Base-by-base conservation (phyloP, 352 stramenopile genomes). In the Aphanomyces cochlioides region DNA sequence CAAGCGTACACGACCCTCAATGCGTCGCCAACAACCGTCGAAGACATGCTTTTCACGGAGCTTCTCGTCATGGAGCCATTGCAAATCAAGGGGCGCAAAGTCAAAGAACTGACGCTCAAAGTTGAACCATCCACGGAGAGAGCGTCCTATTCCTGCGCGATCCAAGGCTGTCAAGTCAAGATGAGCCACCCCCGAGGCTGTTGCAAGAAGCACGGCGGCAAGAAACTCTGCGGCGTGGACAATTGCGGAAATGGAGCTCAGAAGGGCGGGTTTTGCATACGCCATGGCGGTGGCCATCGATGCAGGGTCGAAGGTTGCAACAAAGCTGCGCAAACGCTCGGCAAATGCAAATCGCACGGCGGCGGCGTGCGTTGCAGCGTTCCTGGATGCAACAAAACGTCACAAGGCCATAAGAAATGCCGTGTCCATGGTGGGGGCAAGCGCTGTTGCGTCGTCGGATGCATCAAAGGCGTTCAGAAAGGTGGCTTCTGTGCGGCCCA, bases 391-490 rank as follows among this genome's bases (percentile, higher is more conserved):
- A 80, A 84, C 73, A 95, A 95, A 77, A 85, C 87, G 56, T 91
- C 88, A 67, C 88, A 96, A 78, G 86, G 87, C 13, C 87, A 87
- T 47, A 84, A 86, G n/a, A 71, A 90, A 28, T 96, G 89, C 48
- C 88, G 93, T 36, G 88, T 90, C 66, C 89, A 96, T 74, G 89
- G 89, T 36, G 89, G 89, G 37, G 88, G 89, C 61, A 92, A 93
- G 73, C 82, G 83, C 19, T 96, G 89, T 60, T 76, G 78, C 0
- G 67, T 73, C 2, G 60, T 76, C 0, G 76, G 83, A 12, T 95
- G 89, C 72, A 74, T 81, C 43, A 95, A 96, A 67, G 88, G 89
- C 13, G 89, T 87, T 5, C 89, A 96, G 66, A 85, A 86, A 41
- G 89, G 80, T 69, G 92, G 81, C 28, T 28, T n/a, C 39, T 67